A percentile compares a stretch with the other conserved stretches of the same genome.
These are phyloP conservation scores for Blastobotrys terrestris DNA, from an alignment of 805 yeast genomes.

Conservation along the genomic window DNA sequence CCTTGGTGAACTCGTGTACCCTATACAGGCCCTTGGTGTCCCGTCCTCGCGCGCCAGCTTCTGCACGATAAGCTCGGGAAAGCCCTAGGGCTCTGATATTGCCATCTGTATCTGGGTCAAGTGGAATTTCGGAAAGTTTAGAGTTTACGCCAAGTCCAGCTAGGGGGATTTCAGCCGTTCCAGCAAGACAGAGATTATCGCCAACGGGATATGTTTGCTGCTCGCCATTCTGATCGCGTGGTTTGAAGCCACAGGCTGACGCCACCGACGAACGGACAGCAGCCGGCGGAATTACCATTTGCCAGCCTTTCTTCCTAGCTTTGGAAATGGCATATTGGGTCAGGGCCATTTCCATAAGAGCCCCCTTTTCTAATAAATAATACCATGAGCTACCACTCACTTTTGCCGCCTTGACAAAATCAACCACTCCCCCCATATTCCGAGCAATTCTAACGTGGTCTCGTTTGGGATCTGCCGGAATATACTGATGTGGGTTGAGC, in stretches of 20 bases:
- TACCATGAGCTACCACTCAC: slow-evolving; percentile 74
- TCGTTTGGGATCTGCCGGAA: slow-evolving; percentile 5
- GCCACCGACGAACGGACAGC: slow-evolving; percentile 73
- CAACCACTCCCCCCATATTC: slow-evolving; percentile 52
- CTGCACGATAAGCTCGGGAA: slow-evolving; percentile 85
- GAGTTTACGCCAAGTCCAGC: slow-evolving; percentile 69
- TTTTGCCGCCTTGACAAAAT: slow-evolving; percentile 63
- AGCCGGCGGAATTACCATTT: slow-evolving; percentile 74
- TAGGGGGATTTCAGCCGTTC: slow-evolving; percentile 92
- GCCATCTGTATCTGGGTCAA: slow-evolving; percentile 15
- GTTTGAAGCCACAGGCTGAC: slow-evolving; percentile 89
- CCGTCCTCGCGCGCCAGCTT: slow-evolving; percentile 93
- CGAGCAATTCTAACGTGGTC: slow-evolving; percentile 70
- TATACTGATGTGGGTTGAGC: slow-evolving; percentile 17
- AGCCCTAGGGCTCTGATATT: slow-evolving; percentile 63
- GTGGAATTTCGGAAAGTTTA: slow-evolving; percentile 28
- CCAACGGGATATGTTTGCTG: slow-evolving; percentile 72
- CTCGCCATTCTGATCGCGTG: slow-evolving; percentile 82
- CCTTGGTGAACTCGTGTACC: slow-evolving; percentile 95
- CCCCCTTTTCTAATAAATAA: slow-evolving; percentile 78
- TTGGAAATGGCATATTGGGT: slow-evolving; percentile 66
- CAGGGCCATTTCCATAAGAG: slow-evolving; percentile 82
- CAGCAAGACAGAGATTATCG: slow-evolving; percentile 57
- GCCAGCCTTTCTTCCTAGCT: slow-evolving; percentile 65
- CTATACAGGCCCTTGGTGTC: slow-evolving; percentile 90